Base-by-base conservation (phyloP, 106 monocot genomes). In the Cymbidium sinense region DNA sequence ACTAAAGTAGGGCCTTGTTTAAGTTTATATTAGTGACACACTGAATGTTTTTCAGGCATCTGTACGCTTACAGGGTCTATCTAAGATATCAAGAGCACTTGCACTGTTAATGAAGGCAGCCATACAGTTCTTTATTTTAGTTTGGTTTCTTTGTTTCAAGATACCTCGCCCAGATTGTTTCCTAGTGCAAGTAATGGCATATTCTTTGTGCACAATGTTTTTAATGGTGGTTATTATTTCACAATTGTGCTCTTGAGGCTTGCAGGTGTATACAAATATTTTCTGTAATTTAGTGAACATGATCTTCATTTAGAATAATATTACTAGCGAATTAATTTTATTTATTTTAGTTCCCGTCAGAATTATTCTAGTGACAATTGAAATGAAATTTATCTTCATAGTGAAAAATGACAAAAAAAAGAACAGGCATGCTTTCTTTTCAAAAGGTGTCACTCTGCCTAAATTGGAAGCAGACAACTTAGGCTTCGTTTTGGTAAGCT, bases 161-260 rank as follows among this genome's bases (percentile, higher is more conserved):
- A 93, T 96, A 83, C 93, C 91, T 79, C 91, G 88, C 35, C 93
- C 96, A 79, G 93, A 96, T 87, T 35, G 84, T 78, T 91, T 88
- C 75, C 75, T 47, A 50, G 75, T 75, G 50, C 43, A 75, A 30
- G 75, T 75, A 27, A 33, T 28, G 28, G 64, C 30, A 19, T 1
- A 7, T 50, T 50, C 25, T 54, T 19, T 21, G 7, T 3, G 0
- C 31, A 69, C 18, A 19, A 37, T 3, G 21, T 71, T n/a, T 71
- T 35, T 27, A 37, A 3, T 36, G 12, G 8, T 39, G 37, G 34
- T 69, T 11, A 25, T 8, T 7, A 2, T 70, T 21, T 71, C n/a
- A 39, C 71, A 36, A 23, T 29, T 71, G 6, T 71, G 36, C 37
- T 8, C 8, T 39, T 35, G 37, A n/a, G 71, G 1, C 15, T 71